Base-by-base conservation (phyloP, 805 yeast genomes). In the Tetrapisispora namnaoensis region DNA sequence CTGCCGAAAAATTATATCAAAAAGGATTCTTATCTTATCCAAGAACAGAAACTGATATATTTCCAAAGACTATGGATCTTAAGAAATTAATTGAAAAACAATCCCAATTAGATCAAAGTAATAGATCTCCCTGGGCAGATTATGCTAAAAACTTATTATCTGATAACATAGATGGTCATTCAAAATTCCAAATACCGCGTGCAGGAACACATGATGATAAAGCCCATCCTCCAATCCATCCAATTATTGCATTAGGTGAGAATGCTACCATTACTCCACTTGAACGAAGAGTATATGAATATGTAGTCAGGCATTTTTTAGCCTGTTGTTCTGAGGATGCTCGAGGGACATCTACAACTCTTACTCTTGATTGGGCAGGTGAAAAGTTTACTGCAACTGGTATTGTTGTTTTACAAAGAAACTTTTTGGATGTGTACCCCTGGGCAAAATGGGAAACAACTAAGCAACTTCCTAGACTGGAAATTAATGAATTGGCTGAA, bases 141-240 rank as follows among this genome's bases (percentile, higher is more conserved):
- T 89, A 85, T 60, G 91, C 96, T 0, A 54, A 56, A 11, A 50
- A 51, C 18, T 47, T 64, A 2, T 56, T 82, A 7, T 46, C 77
- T 8, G 65, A 66, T 9, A 67, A 42, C 28, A 28, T 42, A 16
- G 37, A 30, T 30, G 37, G 27, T 8, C 37, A 28, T 28, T 42
- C 44, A 34, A 74, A 73, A 37, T 85, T 76, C 58, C 59, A 72
- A n/a, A 59, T 59, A 4, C 99, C 99, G 0, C 69, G 98, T 45
- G 73, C 73, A 37, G 99, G 99, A 4, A 74, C 71, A 13, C 82
- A 86, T 60, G 86, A 89, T 60, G 99, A 93, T 68, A 82, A 88
- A 61, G 98, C 99, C 22, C 99, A 93, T 75, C 98, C 99, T 4
- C 97, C 99, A 0, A 93, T 93, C 50, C 97, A 93, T 65, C 99